These are phyloP conservation scores for Volvariella volvacea DNA, from an alignment of 1,284 basidiomycete genomes.

Conservation along the genomic window DNA sequence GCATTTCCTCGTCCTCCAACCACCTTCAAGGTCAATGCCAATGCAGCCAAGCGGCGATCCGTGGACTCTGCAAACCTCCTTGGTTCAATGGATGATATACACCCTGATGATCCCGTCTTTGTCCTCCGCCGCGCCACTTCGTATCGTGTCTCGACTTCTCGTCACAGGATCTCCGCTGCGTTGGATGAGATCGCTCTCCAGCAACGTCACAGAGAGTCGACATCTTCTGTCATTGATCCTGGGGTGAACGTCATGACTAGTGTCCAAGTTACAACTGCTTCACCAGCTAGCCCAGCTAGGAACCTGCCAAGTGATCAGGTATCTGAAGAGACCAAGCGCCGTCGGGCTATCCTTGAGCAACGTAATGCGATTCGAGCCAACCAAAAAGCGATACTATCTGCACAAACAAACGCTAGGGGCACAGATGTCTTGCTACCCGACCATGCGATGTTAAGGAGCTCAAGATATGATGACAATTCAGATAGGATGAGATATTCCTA, in stretches of 20 bases:
- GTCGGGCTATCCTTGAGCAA: slow-evolving; percentile 88
- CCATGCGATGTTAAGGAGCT: slow-evolving; percentile 80
- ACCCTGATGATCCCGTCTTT: slow-evolving; percentile 82
- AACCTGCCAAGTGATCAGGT: slow-evolving; percentile 56
- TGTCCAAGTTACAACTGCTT: background rate
- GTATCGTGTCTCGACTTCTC: slow-evolving; percentile 61
- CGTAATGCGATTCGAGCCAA: slow-evolving; percentile 78
- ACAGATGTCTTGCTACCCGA: slow-evolving; percentile 83
- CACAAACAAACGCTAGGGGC: slow-evolving; percentile 80
- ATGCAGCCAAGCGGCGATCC: slow-evolving; percentile 77
- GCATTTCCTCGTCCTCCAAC: slow-evolving; percentile 75
- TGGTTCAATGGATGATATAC: slow-evolving; percentile 70
- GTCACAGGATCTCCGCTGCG: slow-evolving; percentile 61
- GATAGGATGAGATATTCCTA: slow-evolving; percentile 88
- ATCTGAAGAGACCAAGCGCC: background rate
- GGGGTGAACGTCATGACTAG: slow-evolving; percentile 14
- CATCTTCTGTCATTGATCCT: slow-evolving; percentile 36
- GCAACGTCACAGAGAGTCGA: slow-evolving; percentile 62
- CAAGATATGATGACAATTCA: slow-evolving; percentile 53
- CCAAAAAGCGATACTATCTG: slow-evolving; percentile 80
- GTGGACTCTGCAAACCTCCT: slow-evolving; percentile 73
- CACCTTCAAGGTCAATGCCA: slow-evolving; percentile 57
- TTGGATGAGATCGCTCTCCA: slow-evolving; percentile 72
- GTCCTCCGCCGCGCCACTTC: slow-evolving; percentile 74
- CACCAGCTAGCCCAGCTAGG: slow-evolving; percentile 8